Base-by-base conservation (phyloP, 2,329 filamentous ascomycete genomes). In the Sclerotiophoma versabilis region DNA sequence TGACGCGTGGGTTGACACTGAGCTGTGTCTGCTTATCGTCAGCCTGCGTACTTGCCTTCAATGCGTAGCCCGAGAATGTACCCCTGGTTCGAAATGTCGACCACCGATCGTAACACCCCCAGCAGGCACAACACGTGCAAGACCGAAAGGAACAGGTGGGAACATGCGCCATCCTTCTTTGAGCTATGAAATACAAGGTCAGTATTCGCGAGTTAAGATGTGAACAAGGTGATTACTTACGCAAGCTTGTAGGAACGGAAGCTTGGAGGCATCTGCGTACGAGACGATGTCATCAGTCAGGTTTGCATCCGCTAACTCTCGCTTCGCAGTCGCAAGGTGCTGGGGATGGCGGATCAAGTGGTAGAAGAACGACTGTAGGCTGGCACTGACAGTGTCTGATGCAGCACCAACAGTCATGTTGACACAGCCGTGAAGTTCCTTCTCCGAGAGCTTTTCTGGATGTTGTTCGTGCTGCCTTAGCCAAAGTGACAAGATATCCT, bases 401-500 rank as follows among this genome's bases (percentile, higher is more conserved):
- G 76, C 76, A 5, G 76, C 76, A 3, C 74, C 75, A 3, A 78
- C 56, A 38, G 67, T 77, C 5, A 59, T 69, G n/a, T 73, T 65
- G 2, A 73, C 73, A 3, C 70, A 68, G 5, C 63, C 63, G 12
- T 73, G 60, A 19, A 78, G 66, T 26, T 77, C 75, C 5, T 61
- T 61, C 51, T 75, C 70, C 1, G 63, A 58, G 54, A 75, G 62
- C 2, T 62, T 65, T 9, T 77, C 73, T 0, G 74, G 74, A 51
- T 74, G 63, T 5, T 69, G 67, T 3, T 62, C 58, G 2, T 66
- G 69, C 25, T 68, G 63, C 17, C 68, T 59, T 9, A 74, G 62
- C 76, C 76, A 77, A 8, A 71, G 64, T 55, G 73, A 66, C 46
- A 77, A 63, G 62, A 76, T 76, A 37, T 77, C 75, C 29, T 64